These are phyloP conservation scores for Craspedostauros australis DNA, from an alignment of 108 stramenopile genomes.

Conservation along the genomic window DNA sequence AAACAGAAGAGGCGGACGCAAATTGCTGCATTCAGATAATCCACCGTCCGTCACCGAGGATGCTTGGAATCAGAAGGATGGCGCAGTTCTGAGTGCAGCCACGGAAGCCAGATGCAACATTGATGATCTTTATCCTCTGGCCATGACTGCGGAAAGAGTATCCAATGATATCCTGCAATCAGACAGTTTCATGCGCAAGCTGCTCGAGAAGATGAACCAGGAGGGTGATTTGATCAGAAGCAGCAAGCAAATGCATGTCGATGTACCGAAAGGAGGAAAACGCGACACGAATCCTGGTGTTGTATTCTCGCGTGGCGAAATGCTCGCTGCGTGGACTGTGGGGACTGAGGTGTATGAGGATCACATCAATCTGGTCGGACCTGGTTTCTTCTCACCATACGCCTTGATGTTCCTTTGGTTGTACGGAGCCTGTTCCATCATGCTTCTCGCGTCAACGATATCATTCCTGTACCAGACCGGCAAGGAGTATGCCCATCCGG, in stretches of 20 bases:
- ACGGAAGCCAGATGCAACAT: conserved; percentile 13
- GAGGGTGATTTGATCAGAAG: background rate
- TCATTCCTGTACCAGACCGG: background rate
- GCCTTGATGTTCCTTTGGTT: background rate
- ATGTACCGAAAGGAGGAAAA: too few relatives aligned
- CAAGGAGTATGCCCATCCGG: too few relatives aligned
- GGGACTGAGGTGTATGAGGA: conserved; percentile 40
- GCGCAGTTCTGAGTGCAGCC: background rate
- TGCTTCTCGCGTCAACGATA: background rate
- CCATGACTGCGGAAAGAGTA: conserved; percentile 19
- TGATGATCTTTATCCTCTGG: conserved; percentile 29
- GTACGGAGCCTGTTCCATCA: conserved; percentile 5
- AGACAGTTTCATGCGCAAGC: conserved; percentile 5
- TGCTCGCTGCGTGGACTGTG: conserved; percentile 49
- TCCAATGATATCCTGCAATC: conserved; percentile 16
- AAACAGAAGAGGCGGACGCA: background rate
- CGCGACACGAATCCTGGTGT: too few relatives aligned
- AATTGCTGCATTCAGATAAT: background rate
- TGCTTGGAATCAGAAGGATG: background rate
- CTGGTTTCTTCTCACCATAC: conserved; percentile 3
- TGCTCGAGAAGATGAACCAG: conserved; percentile 7
- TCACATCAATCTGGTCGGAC: conserved; percentile 33
- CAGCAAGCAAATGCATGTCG: too few relatives aligned
- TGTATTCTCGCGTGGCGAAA: background rate
- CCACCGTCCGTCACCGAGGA: background rate